Percentiles rank a stretch among this genome's conserved stretches.
phyloP scores from a whole-genome alignment of 495 filamentous ascomycete species.

The Hypoxylon cercidicola region DNA sequence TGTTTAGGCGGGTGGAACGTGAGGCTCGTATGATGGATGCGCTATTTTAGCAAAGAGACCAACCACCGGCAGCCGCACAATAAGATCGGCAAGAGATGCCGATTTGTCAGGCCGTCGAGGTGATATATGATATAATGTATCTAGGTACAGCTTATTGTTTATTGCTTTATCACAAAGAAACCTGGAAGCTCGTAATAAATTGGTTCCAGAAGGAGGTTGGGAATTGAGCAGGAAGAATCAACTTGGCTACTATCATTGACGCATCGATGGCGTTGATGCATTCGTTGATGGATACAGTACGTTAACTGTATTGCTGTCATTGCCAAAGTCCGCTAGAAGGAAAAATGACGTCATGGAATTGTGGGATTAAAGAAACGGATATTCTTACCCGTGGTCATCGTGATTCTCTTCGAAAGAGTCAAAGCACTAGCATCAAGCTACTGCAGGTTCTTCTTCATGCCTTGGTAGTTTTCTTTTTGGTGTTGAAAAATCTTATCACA shows the following conservation, averaged over 20 bases:
- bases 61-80: not conserved
- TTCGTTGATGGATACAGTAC: no score
- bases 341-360: conserved; percentile 24
- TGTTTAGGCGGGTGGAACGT: conserved; percentile 19
- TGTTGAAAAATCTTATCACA: not conserved
- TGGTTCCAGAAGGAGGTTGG: no score
- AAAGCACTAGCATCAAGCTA: not conserved
- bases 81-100: conserved; percentile 3
- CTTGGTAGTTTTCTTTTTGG: conserved; percentile 4
- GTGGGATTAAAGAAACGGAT: conserved; percentile 3
- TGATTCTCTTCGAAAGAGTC: conserved; percentile 6
- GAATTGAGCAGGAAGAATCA: not conserved
- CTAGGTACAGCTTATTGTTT: no score
- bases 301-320: no score
- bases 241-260: no score
- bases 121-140: not conserved
- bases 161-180: no score
- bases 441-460: not conserved
- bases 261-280: no score
- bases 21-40: conserved; percentile 35
- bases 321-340: no score
- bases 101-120: not conserved
- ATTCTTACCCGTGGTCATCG: conserved; percentile 16
- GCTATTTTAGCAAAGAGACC: conserved; percentile 21
- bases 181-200: no score